These are phyloP conservation scores for Pulveroboletus sp. DNA, from an alignment of 768 basidiomycete species.

Conservation along the genomic window DNA sequence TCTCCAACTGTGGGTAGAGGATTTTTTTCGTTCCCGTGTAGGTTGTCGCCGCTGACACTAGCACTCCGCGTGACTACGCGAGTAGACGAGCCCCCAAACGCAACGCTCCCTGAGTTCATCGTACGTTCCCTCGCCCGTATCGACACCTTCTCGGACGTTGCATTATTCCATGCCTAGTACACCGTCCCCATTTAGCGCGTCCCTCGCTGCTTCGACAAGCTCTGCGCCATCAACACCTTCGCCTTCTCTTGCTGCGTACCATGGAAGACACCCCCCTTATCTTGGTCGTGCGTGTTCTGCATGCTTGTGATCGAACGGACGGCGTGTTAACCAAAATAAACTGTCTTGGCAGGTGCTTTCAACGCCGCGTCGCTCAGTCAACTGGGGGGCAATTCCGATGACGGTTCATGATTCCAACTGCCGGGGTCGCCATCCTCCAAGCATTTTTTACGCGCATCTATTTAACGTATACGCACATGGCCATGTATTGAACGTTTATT, in stretches of 20 bases:
- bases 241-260: constrained; percentile 37
- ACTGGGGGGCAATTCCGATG: constrained; percentile 27
- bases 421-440: background rate
- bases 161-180: constrained; percentile 35
- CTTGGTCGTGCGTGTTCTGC: constrained; percentile 32
- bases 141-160: constrained; percentile 31
- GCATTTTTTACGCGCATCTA: constrained; percentile 9
- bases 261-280: constrained; percentile 33
- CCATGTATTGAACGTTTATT: background rate
- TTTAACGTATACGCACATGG: constrained; percentile 2
- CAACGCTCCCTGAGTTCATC: constrained; percentile 29
- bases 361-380: constrained; percentile 25
- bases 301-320: background rate
- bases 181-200: constrained; percentile 35
- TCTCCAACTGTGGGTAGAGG: constrained; percentile 17
- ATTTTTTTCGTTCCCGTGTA: background rate
- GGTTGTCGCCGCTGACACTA: background rate
- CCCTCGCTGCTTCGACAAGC: constrained; percentile 28
- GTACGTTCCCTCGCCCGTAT: constrained; percentile 27
- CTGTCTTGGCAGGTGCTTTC: constrained; percentile 21
- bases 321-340: background rate
- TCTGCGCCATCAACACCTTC: constrained; percentile 33
- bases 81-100: constrained; percentile 24
- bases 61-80: background rate
- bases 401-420: constrained; percentile 19